A percentile compares a stretch with the other conserved stretches of the same genome.
phyloP scores from a whole-genome alignment of 108 stramenopile species.

The Skeletonema menzelii region DNA sequence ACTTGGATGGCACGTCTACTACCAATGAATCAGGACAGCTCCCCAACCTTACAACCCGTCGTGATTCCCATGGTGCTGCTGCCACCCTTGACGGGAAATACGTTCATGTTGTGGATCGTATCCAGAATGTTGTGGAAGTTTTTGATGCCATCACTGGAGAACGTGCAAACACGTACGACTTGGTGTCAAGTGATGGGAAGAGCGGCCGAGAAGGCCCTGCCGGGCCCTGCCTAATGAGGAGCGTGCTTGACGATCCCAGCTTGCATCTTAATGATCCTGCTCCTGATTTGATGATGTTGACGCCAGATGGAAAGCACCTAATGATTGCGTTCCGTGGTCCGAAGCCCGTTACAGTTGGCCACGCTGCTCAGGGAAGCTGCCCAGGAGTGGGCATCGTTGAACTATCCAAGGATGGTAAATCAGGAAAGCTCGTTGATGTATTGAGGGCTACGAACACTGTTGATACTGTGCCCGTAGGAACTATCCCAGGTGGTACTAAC shows the following conservation, averaged over 20 bases:
- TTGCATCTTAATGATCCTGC: constrained; percentile 24
- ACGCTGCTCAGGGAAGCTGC: constrained; percentile 32
- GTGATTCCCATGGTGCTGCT: constrained; percentile 32
- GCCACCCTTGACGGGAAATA: constrained; percentile 20
- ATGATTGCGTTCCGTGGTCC: constrained; percentile 38
- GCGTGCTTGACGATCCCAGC: constrained; percentile 12
- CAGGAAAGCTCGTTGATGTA: too few relatives aligned
- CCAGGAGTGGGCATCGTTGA: too few relatives aligned
- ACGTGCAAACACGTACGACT: constrained; percentile 16
- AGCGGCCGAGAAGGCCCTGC: constrained; percentile 3
- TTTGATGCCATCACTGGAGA: constrained; percentile 10
- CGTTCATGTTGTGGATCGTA: constrained; percentile 36
- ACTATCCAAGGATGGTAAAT: too few relatives aligned
- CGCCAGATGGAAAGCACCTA: constrained; percentile 42
- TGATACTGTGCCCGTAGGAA: too few relatives aligned
- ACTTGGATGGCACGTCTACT: not conserved
- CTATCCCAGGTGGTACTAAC: too few relatives aligned
- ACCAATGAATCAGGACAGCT: constrained; percentile 32
- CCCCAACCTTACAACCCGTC: constrained; percentile 29
- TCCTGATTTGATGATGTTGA: constrained; percentile 12
- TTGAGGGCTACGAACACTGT: too few relatives aligned
- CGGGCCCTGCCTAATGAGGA: not conserved
- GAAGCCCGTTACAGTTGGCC: constrained; percentile 27
- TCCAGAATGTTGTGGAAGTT: constrained; percentile 37
- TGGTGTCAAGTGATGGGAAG: constrained; percentile 13